Evolutionary conservation across 2,329 filamentous ascomycete species (phyloP), one percentile per base, ranked within the genome.

Genomic region (Cladosporium sp.): DNA sequence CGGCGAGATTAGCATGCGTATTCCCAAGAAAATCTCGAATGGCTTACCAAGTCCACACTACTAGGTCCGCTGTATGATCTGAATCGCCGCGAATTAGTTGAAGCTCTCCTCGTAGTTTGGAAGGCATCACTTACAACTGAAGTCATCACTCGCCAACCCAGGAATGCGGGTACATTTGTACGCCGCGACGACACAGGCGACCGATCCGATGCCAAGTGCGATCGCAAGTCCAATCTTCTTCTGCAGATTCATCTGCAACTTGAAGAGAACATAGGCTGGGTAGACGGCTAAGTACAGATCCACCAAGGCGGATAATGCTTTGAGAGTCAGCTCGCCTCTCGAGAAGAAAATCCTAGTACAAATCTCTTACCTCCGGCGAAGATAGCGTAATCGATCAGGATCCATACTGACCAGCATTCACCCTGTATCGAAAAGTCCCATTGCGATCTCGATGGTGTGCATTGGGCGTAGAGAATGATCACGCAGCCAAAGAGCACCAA

Each of bases 271-370:
- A 2, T 69, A 43, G 2, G 66, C 64, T 0, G 72, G 71, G 32
- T 74, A 74, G 0, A 73, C 54, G 13, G 72, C 70, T 4, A 74
- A 64, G 44, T 74, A 74, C 1, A 73, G 56, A 53, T 74, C 72
- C n/a, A 68, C 48, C 6, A 43, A 43, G 5, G 45, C 47, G n/a
- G 44, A 50, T 12, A 52, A 24, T 3, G 36, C 44, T 47, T n/a
- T n/a, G n/a, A n/a, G n/a, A n/a, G n/a, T n/a, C n/a, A n/a, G n/a
- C n/a, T n/a, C n/a, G n/a, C n/a, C n/a, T n/a, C n/a, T n/a, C n/a
- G n/a, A n/a, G n/a, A n/a, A n/a, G n/a, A n/a, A n/a, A n/a, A n/a
- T n/a, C n/a, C n/a, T n/a, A n/a, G n/a, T n/a, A n/a, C n/a, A n/a
- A n/a, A n/a, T n/a, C n/a, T 12, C 44, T 22, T n/a, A 40, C 44